Evolutionary conservation across 1,284 basidiomycete species (phyloP).

Genomic region (Schizophyllum commune): DNA sequence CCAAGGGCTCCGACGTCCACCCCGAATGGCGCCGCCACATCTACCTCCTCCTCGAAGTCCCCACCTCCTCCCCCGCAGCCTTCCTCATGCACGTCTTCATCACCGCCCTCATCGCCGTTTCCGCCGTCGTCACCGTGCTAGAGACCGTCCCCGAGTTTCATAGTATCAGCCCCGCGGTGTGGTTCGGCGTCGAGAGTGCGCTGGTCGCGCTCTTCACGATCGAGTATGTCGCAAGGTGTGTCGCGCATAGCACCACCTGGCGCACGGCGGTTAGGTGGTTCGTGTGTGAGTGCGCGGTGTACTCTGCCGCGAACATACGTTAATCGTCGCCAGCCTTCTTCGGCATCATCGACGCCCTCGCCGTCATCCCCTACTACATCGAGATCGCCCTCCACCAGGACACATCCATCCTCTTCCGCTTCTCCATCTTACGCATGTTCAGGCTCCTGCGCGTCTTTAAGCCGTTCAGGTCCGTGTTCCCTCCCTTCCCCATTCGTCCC

Average conservation of each 20-base stretch:
- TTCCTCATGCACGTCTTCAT: constrained; percentile 59
- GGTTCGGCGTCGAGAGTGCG: constrained; percentile 77
- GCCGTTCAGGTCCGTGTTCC: constrained; percentile 64
- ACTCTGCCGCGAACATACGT: not conserved
- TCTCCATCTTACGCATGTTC: constrained; percentile 81
- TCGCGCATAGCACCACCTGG: constrained; percentile 63
- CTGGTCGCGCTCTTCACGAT: constrained; percentile 78
- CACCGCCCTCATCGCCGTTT: constrained; percentile 57
- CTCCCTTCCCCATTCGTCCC: constrained; percentile 5
- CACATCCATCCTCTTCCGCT: constrained; percentile 80
- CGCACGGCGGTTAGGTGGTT: constrained; percentile 52
- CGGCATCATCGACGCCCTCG: constrained; percentile 76
- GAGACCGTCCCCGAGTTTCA: constrained; percentile 84
- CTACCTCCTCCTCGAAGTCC: constrained; percentile 58
- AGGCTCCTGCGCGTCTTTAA: constrained; percentile 80
- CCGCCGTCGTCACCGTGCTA: constrained; percentile 74
- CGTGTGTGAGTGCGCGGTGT: constrained; percentile 42
- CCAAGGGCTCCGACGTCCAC: constrained; percentile 26
- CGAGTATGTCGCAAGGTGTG: constrained; percentile 60
- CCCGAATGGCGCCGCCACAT: constrained; percentile 53
- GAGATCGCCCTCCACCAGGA: constrained; percentile 80
- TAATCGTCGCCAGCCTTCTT: constrained; percentile 79
- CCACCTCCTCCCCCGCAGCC: constrained; percentile 58
- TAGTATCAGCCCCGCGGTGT: constrained; percentile 56
- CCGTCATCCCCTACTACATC: constrained; percentile 83